These are phyloP conservation scores for Eutrema heterophyllum DNA, from an alignment of 345 rosid genomes.

Conservation along the genomic window DNA sequence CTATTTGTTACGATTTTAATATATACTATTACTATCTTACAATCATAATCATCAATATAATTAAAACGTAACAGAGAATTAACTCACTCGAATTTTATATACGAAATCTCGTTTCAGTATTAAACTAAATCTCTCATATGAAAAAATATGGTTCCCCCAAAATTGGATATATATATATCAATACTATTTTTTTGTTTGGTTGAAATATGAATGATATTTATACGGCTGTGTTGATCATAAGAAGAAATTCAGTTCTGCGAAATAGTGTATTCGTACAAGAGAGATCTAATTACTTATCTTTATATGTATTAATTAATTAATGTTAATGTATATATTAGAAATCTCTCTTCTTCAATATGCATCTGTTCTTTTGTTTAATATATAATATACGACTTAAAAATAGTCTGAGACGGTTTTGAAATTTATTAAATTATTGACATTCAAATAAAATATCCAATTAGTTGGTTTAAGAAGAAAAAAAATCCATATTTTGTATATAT, in stretches of 20 bases:
- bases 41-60: background rate
- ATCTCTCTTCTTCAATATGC: background rate
- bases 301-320: background rate
- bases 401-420: background rate
- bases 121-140: background rate
- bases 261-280: background rate
- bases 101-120: background rate
- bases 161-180: too few relatives aligned
- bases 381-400: background rate
- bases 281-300: background rate
- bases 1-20: background rate
- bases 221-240: background rate
- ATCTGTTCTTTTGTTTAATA: background rate
- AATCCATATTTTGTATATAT: background rate
- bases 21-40: background rate
- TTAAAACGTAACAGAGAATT: background rate
- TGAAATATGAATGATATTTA: background rate
- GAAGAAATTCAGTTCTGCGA: background rate
- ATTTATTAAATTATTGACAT: background rate
- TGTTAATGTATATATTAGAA: too few relatives aligned
- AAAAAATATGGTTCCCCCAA: background rate
- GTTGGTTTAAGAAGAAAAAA: background rate
- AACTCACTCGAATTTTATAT: background rate
- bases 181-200: too few relatives aligned
- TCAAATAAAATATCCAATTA: background rate